Evolutionary conservation across 768 basidiomycete genomes (phyloP), one percentile per base, ranked within the genome.

Genomic region (Lactifluus rugatus): DNA sequence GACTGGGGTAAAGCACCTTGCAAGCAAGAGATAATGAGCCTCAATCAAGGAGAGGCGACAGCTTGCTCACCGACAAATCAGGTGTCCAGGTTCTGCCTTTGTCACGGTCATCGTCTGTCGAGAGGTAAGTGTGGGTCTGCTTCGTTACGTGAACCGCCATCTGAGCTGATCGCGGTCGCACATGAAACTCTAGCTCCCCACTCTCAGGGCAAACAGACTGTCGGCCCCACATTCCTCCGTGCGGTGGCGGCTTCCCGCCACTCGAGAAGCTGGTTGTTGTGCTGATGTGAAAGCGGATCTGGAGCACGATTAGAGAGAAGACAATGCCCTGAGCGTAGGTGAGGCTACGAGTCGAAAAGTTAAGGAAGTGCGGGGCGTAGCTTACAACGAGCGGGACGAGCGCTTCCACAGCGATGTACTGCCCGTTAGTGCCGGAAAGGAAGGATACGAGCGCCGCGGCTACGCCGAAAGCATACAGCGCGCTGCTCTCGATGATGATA

Each of bases 241-340:
- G 17, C 21, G 41, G 42, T 17, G 48, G 42, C 31, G 14, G 4
- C 6, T 45, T 41, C 7, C 34, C 10, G 28, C 36, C 42, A 32
- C 25, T 46, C 8, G 25, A 28, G 17, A n/a, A n/a, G 36, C 17
- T 34, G 11, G 23, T 11, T 19, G 44, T 4, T 3, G 32, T n/a
- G 7, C 28, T 26, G 31, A 26, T 7, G 32, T 48, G 51, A 36
- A 58, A 58, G n/a, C 57, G 28, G 16, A 58, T 53, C 46, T 58
- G 57, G 17, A 53, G 46, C 17, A 58, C 23, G 21, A 58, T 41
- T 11, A 58, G 17, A 25, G 16, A 54, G 47, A 58, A 58, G 21
- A 26, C 52, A 16, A 58, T 52, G 28, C 57, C 44, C 54, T 55
- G 37, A n/a, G 28, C 6, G 7, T 41, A 2, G 26, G 19, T 37